Conservation (phyloP, 2,329 filamentous ascomycete genomes). For the Ceratocystis papillata region DNA sequence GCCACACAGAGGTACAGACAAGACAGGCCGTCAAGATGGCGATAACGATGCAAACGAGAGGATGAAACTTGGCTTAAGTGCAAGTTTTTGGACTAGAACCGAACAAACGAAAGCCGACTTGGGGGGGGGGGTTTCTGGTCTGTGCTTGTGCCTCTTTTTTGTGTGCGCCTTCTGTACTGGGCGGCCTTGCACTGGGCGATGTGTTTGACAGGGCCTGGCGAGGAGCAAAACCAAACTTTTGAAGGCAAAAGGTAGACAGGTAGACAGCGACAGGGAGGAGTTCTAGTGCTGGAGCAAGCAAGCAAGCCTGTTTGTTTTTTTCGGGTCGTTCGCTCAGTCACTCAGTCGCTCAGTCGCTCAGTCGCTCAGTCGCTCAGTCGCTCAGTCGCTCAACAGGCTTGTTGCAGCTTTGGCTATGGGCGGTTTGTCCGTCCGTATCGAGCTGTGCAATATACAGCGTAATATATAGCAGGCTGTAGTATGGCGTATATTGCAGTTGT, state of each 20-base stretch:
- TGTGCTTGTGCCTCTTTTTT: not conserved
- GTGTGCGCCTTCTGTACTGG: not conserved
- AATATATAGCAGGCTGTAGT: no score
- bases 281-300: not conserved
- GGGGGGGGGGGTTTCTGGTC: not conserved
- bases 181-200: not conserved
- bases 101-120: slow-evolving; percentile 1
- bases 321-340: not conserved
- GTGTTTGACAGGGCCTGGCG: not conserved
- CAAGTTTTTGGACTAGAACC: slow-evolving; percentile 1
- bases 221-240: not conserved
- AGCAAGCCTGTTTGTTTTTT: not conserved
- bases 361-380: not conserved
- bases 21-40: not conserved
- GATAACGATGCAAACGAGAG: not conserved
- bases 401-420: not conserved
- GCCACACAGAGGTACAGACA: not conserved
- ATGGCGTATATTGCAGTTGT: no score
- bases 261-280: not conserved
- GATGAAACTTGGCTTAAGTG: not conserved
- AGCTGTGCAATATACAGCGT: no score
- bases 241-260: not conserved
- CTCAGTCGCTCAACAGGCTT: no score
- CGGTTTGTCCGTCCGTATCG: no score
- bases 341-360: no score